Conservation (phyloP, 2,329 filamentous ascomycete genomes). For the Penicillium sclerotigenum region DNA sequence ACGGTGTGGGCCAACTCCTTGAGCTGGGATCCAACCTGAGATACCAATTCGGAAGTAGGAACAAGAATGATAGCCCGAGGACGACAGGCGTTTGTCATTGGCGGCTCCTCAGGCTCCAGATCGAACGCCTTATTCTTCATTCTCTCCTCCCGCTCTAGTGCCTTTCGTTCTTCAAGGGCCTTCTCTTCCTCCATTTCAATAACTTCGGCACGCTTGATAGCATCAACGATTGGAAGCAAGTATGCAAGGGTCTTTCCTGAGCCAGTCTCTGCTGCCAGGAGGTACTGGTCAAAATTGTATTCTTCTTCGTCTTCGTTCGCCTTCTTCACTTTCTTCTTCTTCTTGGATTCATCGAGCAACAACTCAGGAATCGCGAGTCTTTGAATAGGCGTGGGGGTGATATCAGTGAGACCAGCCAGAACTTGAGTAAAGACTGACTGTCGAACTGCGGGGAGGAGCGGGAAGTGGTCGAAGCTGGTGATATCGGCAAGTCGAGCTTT, state of each 20-base stretch:
- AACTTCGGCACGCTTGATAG: conserved; percentile 72
- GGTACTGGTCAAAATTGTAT: conserved; percentile 61
- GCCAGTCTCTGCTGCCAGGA: conserved; percentile 92
- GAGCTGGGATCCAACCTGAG: conserved; percentile 76
- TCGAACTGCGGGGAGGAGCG: conserved; percentile 68
- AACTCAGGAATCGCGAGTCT: conserved; percentile 81
- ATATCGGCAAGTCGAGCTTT: conserved; percentile 63
- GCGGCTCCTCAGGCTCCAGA: conserved; percentile 57
- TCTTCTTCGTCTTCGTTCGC: conserved; percentile 32
- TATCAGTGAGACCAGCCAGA: conserved; percentile 68
- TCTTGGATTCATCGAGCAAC: conserved; percentile 53
- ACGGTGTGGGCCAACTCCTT: conserved; percentile 79
- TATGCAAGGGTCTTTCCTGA: conserved; percentile 97
- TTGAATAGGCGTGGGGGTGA: conserved; percentile 85
- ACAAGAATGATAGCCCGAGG: conserved; percentile 84
- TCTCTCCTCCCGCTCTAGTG: conserved; percentile 52
- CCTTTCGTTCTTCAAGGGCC: conserved; percentile 52
- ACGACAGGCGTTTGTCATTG: conserved; percentile 68
- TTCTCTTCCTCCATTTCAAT: conserved; percentile 61
- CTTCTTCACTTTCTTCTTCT: conserved; percentile 33
- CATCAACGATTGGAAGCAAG: conserved; percentile 77
- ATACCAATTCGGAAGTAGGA: conserved; percentile 86
- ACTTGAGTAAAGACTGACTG: conserved; percentile 70
- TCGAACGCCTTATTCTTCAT: conserved; percentile 58
- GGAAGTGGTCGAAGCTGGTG: conserved; percentile 77